These are phyloP conservation scores for Corchorus olitorius DNA, from an alignment of 345 rosid genomes.

Conservation along the genomic window DNA sequence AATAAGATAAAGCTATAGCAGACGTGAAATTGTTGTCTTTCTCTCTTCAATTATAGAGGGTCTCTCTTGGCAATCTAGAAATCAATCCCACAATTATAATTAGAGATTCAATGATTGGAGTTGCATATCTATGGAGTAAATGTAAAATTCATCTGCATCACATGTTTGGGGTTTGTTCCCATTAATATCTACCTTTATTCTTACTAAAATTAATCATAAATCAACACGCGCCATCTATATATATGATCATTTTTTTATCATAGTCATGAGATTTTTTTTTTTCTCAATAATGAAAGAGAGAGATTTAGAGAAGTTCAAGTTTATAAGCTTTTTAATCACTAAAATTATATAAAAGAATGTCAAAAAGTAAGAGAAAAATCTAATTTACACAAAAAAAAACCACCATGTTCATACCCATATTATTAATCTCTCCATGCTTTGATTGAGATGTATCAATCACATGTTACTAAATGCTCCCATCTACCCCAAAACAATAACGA, in stretches of 20 bases:
- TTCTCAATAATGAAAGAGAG: not conserved
- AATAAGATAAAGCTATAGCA: not conserved
- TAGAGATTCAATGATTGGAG: not conserved
- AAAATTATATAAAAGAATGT: no score
- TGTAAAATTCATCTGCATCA: not conserved
- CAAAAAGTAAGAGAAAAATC: no score
- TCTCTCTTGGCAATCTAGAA: not conserved
- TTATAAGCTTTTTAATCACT: no score
- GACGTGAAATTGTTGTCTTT: constrained; percentile 33
- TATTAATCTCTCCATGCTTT: no score
- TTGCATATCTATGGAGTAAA: not conserved
- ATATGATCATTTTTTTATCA: not conserved
- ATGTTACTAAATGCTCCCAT: no score
- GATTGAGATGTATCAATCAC: no score
- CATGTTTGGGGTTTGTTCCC: not conserved
- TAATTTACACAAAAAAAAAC: no score
- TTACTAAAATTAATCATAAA: not conserved
- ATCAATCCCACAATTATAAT: not conserved
- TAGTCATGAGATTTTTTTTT: not conserved
- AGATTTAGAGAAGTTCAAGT: no score
- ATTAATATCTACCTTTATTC: not conserved
- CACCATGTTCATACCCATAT: no score
- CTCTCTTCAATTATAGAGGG: constrained; percentile 36
- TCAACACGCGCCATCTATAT: not conserved
- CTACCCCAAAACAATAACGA: no score